A percentile compares a stretch with the other conserved stretches of the same genome.
phyloP scores from a whole-genome alignment of 306 rosid species.

The Vachellia pachyceras region DNA sequence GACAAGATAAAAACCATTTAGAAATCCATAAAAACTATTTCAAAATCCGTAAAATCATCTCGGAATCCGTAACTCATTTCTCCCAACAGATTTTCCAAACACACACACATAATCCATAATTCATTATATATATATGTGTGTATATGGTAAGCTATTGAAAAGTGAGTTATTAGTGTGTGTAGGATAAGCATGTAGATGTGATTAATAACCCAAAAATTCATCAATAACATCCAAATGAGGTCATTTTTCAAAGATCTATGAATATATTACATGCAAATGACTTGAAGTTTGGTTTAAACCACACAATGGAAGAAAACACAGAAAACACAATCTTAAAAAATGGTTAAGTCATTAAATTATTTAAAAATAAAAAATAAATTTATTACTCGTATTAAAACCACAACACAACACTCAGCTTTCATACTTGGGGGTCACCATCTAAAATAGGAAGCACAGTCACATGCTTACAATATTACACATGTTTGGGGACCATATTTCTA shows the following conservation, averaged over 20 bases:
- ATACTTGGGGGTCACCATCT: conserved; percentile 33
- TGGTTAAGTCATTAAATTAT: too few relatives aligned
- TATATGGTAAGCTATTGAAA: too few relatives aligned
- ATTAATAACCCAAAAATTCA: not conserved
- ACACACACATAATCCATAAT: too few relatives aligned
- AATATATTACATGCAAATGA: not conserved
- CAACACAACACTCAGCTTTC: not conserved
- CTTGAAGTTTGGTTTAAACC: not conserved
- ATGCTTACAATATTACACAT: conserved; percentile 31
- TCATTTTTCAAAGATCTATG: not conserved
- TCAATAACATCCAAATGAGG: conserved; percentile 6
- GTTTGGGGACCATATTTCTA: conserved; percentile 43
- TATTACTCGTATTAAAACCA: too few relatives aligned
- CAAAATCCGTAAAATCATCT: too few relatives aligned
- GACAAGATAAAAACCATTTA: too few relatives aligned
- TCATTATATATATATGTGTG: too few relatives aligned
- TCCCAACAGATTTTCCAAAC: too few relatives aligned
- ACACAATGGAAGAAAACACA: conserved; percentile 19
- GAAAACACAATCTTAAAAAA: conserved; percentile 6
- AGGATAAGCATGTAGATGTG: not conserved
- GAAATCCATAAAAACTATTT: too few relatives aligned
- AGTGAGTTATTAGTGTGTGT: not conserved
- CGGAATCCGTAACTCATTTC: too few relatives aligned
- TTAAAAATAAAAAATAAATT: too few relatives aligned
- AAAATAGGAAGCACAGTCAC: conserved; percentile 32